Conservation (phyloP, 495 filamentous ascomycete genomes). For the Penicillium antarcticum region DNA sequence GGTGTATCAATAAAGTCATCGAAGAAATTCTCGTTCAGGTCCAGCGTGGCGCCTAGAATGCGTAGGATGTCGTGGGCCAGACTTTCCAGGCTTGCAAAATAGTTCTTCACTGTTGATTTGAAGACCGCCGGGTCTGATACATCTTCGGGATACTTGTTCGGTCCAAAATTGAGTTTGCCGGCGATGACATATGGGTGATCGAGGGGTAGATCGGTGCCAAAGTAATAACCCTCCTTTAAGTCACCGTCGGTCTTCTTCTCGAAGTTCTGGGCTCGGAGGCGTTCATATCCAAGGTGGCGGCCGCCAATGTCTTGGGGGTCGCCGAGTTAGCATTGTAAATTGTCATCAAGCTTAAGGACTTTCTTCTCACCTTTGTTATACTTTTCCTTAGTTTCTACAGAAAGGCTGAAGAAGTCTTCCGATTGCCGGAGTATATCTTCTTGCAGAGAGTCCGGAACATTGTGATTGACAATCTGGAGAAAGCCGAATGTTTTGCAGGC, state of each 20-base stretch:
- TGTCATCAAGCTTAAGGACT: neutral
- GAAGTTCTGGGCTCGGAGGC: slow-evolving; percentile 39
- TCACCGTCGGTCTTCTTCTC: slow-evolving; percentile 37
- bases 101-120: slow-evolving; percentile 24
- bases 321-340: neutral
- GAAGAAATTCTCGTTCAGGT: slow-evolving; percentile 34
- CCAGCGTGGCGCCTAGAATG: slow-evolving; percentile 38
- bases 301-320: slow-evolving; percentile 12
- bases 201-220: slow-evolving; percentile 34
- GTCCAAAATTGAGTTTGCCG: slow-evolving; percentile 35
- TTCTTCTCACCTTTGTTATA: slow-evolving; percentile 16
- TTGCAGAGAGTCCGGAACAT: slow-evolving; percentile 64
- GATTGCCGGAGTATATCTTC: slow-evolving; percentile 62
- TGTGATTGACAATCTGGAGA: slow-evolving; percentile 77
- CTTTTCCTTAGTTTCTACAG: slow-evolving; percentile 50
- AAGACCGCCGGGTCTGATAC: slow-evolving; percentile 28
- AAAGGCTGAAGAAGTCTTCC: slow-evolving; percentile 72
- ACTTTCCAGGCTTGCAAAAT: slow-evolving; percentile 18
- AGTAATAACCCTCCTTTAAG: slow-evolving; percentile 45
- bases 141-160: slow-evolving; percentile 45
- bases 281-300: slow-evolving; percentile 40
- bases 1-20: slow-evolving; percentile 32
- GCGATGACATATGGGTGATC: slow-evolving; percentile 27
- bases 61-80: slow-evolving; percentile 27
- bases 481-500: slow-evolving; percentile 64